Percentiles rank a stretch among this genome's conserved stretches.
Evolutionary conservation across 305 asterid species (phyloP).

Genomic region (Fraxinus sp.): DNA sequence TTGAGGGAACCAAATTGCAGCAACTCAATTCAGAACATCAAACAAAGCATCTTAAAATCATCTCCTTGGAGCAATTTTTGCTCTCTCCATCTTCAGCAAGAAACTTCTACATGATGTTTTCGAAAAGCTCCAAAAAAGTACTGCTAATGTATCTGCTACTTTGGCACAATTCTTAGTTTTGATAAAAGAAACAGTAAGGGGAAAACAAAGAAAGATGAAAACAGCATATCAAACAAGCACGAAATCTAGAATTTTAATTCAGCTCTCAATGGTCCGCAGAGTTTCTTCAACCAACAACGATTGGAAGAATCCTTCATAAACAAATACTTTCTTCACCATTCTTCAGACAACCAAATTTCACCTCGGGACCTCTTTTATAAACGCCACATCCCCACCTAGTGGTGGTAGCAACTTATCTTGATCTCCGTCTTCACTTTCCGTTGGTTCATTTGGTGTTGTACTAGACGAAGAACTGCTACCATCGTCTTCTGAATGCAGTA

Average conservation of each 20-base stretch:
- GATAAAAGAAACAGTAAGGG: not conserved
- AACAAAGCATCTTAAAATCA: not conserved
- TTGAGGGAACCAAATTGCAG: constrained; percentile 1
- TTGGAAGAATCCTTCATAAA: not conserved
- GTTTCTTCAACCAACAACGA: not conserved
- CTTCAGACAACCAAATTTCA: constrained; percentile 10
- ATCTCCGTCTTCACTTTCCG: constrained; percentile 45
- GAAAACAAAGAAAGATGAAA: not conserved
- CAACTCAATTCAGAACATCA: not conserved
- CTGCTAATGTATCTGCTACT: not conserved
- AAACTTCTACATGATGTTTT: not conserved
- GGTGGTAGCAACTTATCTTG: constrained; percentile 46
- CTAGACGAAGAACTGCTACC: constrained; percentile 35
- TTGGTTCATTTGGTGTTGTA: constrained; percentile 29
- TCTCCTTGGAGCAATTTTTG: not conserved
- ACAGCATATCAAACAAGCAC: not conserved
- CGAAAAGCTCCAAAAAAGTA: not conserved
- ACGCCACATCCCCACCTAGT: constrained; percentile 33
- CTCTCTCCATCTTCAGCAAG: not conserved
- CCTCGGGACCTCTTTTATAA: constrained; percentile 38
- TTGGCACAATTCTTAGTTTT: not conserved
- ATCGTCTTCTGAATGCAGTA: constrained; percentile 38
- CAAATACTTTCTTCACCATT: not conserved
- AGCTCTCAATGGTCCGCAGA: not conserved
- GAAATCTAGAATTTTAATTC: not conserved